These are phyloP conservation scores for Euphorbia corollata DNA, from an alignment of 441 rosid genomes.

Conservation along the genomic window DNA sequence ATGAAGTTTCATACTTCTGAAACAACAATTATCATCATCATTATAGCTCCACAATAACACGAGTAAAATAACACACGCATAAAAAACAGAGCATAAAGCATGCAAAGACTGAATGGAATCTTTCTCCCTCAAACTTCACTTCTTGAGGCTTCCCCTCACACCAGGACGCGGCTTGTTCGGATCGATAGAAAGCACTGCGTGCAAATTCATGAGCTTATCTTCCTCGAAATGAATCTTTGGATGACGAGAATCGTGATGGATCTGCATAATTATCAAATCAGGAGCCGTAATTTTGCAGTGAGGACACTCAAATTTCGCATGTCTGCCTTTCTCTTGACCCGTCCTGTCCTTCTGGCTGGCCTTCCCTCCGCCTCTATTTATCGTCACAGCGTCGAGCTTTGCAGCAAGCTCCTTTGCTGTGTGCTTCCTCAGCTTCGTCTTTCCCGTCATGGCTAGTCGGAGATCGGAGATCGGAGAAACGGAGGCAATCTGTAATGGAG, in stretches of 20 bases:
- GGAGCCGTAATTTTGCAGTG: constrained; percentile 79
- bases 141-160: constrained; percentile 57
- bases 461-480: not conserved
- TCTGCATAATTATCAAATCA: constrained; percentile 84
- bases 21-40: not conserved
- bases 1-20: not conserved
- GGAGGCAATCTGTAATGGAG: not conserved
- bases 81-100: not conserved
- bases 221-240: constrained; percentile 80
- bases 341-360: constrained; percentile 71
- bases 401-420: constrained; percentile 86
- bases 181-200: constrained; percentile 22
- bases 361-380: constrained; percentile 89
- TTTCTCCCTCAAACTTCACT: constrained; percentile 28
- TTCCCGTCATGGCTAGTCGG: constrained; percentile 61
- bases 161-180: constrained; percentile 47
- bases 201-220: constrained; percentile 52
- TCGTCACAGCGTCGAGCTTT: constrained; percentile 73
- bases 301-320: constrained; percentile 92
- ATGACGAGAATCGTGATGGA: constrained; percentile 88
- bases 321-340: constrained; percentile 85
- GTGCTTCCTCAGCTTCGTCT: constrained; percentile 99
- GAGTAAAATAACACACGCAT: not conserved
- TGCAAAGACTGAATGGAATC: too few relatives aligned
- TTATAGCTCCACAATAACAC: not conserved